A percentile compares a stretch with the other conserved stretches of the same genome.
Conservation (phyloP, 2,329 filamentous ascomycete genomes). For the Fusarium sp. region DNA sequence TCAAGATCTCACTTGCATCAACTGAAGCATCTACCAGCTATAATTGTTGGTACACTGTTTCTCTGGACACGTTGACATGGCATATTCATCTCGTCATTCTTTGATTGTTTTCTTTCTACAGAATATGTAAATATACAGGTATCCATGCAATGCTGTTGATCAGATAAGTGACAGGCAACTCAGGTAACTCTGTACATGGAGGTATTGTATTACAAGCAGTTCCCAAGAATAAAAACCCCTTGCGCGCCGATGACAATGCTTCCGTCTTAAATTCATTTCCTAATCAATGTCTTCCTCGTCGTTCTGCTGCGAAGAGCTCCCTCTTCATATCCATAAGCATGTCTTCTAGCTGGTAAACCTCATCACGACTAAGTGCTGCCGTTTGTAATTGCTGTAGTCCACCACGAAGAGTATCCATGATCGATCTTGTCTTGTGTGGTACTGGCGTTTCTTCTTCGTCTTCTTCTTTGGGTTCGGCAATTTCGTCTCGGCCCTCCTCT, state of each 20-base stretch:
- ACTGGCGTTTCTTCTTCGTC: constrained; percentile 4
- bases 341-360: constrained; percentile 80
- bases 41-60: neutral
- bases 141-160: constrained; percentile 12
- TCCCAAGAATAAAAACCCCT: constrained; percentile 17
- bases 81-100: constrained; percentile 20
- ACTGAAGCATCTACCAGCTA: neutral
- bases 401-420: constrained; percentile 50
- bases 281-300: constrained; percentile 60
- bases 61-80: neutral
- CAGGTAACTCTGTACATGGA: constrained; percentile 26
- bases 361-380: constrained; percentile 70
- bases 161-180: constrained; percentile 11
- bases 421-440: constrained; percentile 35
- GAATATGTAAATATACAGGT: constrained; percentile 24
- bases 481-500: constrained; percentile 6
- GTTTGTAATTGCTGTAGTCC: constrained; percentile 68
- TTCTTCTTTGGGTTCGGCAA: constrained; percentile 2
- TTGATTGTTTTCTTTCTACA: constrained; percentile 29
- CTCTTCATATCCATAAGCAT: constrained; percentile 82
- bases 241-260: constrained; percentile 38
- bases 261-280: constrained; percentile 22
- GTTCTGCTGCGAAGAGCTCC: constrained; percentile 77
- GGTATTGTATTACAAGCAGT: constrained; percentile 34
- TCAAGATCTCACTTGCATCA: constrained; percentile 1